Base-by-base conservation (phyloP, 2,329 filamentous ascomycete genomes). In the Clarireedia sp. region DNA sequence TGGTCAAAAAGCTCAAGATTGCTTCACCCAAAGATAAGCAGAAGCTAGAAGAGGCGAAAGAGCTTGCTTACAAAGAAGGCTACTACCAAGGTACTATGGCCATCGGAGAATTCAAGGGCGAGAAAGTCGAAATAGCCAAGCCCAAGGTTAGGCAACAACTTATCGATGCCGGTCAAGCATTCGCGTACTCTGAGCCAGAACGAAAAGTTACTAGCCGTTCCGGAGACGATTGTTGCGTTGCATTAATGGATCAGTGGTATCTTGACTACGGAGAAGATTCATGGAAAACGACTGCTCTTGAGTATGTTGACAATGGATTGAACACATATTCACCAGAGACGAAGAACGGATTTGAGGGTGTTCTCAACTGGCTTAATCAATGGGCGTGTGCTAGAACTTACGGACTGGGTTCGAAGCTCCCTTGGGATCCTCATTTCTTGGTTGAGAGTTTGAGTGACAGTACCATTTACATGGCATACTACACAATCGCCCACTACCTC, bases 211-310 rank as follows among this genome's bases (percentile, higher is more conserved):
- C 95, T 58, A 92, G 87, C 68, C 81, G 94, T 71, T 95, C 89
- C 64, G 89, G 86, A 26, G 92, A 97, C 67, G 89, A 95, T 63
- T 97, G 94, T 69, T 90, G 96, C 57, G 92, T 94, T 57, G 88
- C 90, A 29, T 85, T 92, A 62, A 84, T 97, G 68, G 92, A 96
- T 65, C 94, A 99, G 73, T 99, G 94, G 91, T 99, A 95, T 74
- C 77, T 99, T 65, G 92, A 96, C 73, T 99, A 99, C 67, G 94
- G 94, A 59, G 88, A 91, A 73, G 89, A 89, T 44, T 80, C 85
- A 49, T 97, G 94, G 94, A 88, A 88, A 68, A 74, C 87, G 60
- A 77, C 80, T 44, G 89, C 87, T 14, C 76, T 91, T 53, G 79
- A 85, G 62, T 85, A 87, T 68, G 83, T 95, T 47, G 80, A 81